Evolutionary conservation across 345 rosid genomes (phyloP), one percentile per base, ranked within the genome.

Genomic region (Abelmoschus esculentus): DNA sequence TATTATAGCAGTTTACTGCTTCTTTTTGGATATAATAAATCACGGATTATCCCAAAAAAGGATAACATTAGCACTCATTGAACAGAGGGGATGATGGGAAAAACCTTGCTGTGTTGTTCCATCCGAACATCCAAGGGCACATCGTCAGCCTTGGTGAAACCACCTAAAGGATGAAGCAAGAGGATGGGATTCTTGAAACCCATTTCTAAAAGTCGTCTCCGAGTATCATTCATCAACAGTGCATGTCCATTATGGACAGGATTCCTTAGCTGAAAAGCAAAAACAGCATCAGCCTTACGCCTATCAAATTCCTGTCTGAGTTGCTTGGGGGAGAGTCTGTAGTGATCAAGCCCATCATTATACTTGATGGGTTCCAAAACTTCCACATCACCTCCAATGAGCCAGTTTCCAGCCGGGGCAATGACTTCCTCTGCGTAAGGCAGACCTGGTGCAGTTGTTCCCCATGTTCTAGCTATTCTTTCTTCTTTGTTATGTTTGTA

Each of bases 211-310:
- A 95, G 90, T 59, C 90, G 78, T 73, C 70, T 81, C 3, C 96
- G 83, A 1, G 98, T 95, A 71, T 95, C 98, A 56, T 91, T 95
- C 99, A 95, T 95, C 77, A 95, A 72, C 42, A 91, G 70, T 5
- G 99, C 96, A 70, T 91, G 99, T 18, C 98, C 99, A 71, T 95
- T 95, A 71, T 95, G 99, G 50, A 96, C 98, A 0, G 99, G 98
- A 22, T 96, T 96, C 73, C 98, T 86, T 38, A 92, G 73, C 82
- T 96, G 98, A 72, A 96, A 96, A 1, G 99, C 99, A 47, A 96
- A 96, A 40, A 96, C 95, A 28, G 99, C 97, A 83, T 96, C 99
- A 0, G 99, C 99, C 72, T 83, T 77, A 69, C 97, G 98, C 7
- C 64, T 80, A 67, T 91, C 91, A 6, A 96, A 92, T 56, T 92